Conservation (phyloP, 2,329 filamentous ascomycete species). For the Dothideomycetidae sp. region DNA sequence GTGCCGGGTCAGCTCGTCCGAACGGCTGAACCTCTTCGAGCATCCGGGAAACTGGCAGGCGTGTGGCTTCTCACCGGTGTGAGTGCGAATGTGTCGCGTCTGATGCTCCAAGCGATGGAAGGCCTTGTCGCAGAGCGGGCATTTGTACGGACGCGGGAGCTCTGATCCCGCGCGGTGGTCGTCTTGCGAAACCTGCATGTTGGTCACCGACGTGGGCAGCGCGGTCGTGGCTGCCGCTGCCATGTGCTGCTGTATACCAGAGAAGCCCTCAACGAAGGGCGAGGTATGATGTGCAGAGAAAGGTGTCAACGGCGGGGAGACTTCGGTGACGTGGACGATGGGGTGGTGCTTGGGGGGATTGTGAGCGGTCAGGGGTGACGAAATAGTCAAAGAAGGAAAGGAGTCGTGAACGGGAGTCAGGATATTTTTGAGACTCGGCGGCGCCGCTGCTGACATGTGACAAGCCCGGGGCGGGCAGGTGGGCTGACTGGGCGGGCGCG, state of each 20-base stretch:
- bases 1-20: constrained; percentile 90
- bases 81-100: constrained; percentile 80
- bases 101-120: constrained; percentile 97
- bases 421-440: constrained; percentile 16
- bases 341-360: constrained; percentile 19
- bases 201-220: constrained; percentile 35
- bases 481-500: too few species aligned
- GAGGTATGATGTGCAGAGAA: constrained; percentile 11
- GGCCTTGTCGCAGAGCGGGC: constrained; percentile 92
- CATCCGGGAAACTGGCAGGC: constrained; percentile 90
- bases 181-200: constrained; percentile 47
- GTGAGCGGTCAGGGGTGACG: too few species aligned
- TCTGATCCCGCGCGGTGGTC: constrained; percentile 54
- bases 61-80: constrained; percentile 96
- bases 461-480: constrained; percentile 3
- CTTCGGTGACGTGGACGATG: constrained; percentile 28
- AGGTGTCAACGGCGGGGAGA: constrained; percentile 39
- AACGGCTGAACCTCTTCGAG: constrained; percentile 92
- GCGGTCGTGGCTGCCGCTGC: constrained; percentile 34
- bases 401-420: constrained; percentile 9
- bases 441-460: constrained; percentile 8
- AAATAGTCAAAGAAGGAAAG: constrained; percentile 13
- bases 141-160: constrained; percentile 93
- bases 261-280: constrained; percentile 12
- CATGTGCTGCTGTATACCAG: constrained; percentile 19